A percentile compares a stretch with the other conserved stretches of the same genome.
phyloP scores from a whole-genome alignment of 306 rosid genomes.

The Cucurbita maxima region DNA sequence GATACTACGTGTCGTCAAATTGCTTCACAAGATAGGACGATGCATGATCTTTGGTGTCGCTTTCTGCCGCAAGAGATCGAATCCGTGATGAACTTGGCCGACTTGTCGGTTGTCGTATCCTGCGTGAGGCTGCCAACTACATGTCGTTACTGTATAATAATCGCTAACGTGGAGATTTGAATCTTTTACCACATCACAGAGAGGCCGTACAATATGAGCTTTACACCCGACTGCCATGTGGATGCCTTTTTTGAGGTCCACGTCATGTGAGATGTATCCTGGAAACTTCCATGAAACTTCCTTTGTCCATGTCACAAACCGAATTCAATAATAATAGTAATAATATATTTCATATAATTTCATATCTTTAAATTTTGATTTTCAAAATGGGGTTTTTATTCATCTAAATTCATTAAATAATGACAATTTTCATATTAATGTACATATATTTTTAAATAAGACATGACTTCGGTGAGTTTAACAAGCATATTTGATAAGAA shows the following conservation, averaged over 20 bases:
- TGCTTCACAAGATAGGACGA: neutral
- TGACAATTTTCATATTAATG: too few relatives aligned
- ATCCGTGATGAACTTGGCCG: neutral
- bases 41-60: neutral
- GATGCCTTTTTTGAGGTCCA: neutral
- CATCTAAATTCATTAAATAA: too few relatives aligned
- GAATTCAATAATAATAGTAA: too few relatives aligned
- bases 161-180: neutral
- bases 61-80: neutral
- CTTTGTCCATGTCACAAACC: neutral
- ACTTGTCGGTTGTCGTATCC: neutral
- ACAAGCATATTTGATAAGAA: neutral
- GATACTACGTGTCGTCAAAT: neutral
- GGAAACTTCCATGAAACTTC: neutral
- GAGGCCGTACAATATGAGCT: neutral
- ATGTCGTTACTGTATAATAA: neutral
- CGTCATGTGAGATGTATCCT: neutral
- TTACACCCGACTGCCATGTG: neutral
- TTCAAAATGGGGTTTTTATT: too few relatives aligned
- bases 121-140: neutral
- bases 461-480: too few relatives aligned
- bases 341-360: too few relatives aligned
- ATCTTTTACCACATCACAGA: neutral
- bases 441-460: too few relatives aligned
- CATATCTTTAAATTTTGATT: too few relatives aligned